Conservation (phyloP, 2,329 filamentous ascomycete species). For the Paraconiothyrium sp. region DNA sequence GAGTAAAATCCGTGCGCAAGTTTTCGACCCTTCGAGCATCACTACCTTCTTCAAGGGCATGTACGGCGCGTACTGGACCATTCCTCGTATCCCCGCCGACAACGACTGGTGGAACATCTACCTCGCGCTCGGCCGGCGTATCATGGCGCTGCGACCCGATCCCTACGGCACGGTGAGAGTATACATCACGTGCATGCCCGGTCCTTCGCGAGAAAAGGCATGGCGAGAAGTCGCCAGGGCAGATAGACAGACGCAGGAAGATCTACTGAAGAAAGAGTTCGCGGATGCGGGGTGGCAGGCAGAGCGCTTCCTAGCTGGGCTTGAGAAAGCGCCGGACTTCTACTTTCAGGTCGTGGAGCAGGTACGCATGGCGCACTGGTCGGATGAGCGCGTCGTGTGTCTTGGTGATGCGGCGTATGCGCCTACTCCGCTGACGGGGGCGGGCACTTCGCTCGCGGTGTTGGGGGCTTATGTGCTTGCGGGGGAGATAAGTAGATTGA, state of each 20-base stretch:
- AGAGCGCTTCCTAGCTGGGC: slow-evolving; percentile 53
- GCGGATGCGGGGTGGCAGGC: slow-evolving; percentile 58
- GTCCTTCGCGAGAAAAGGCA: slow-evolving; percentile 26
- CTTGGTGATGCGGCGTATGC: slow-evolving; percentile 66
- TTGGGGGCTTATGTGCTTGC: slow-evolving; percentile 39
- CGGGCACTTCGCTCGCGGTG: slow-evolving; percentile 62
- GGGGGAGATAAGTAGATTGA: slow-evolving; percentile 27
- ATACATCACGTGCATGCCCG: slow-evolving; percentile 51
- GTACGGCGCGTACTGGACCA: slow-evolving; percentile 51
- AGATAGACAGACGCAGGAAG: slow-evolving; percentile 49
- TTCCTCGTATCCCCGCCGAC: slow-evolving; percentile 44
- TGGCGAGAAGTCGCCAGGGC: slow-evolving; percentile 38
- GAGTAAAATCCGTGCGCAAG: slow-evolving; percentile 54
- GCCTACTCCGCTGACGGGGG: slow-evolving; percentile 60
- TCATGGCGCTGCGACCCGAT: slow-evolving; percentile 33
- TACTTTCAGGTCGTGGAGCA: slow-evolving; percentile 57
- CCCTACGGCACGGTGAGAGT: slow-evolving; percentile 36
- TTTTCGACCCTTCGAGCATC: slow-evolving; percentile 34
- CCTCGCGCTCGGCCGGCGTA: slow-evolving; percentile 47
- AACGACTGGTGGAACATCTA: slow-evolving; percentile 48
- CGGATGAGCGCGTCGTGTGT: slow-evolving; percentile 58
- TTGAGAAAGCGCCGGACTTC: slow-evolving; percentile 56
- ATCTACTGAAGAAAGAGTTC: slow-evolving; percentile 48
- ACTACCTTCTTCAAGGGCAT: slow-evolving; percentile 28
- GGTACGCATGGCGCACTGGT: slow-evolving; percentile 58